These are phyloP conservation scores for Arthrinium phaeospermum DNA, from an alignment of 2,329 filamentous ascomycete species.

Conservation along the genomic window DNA sequence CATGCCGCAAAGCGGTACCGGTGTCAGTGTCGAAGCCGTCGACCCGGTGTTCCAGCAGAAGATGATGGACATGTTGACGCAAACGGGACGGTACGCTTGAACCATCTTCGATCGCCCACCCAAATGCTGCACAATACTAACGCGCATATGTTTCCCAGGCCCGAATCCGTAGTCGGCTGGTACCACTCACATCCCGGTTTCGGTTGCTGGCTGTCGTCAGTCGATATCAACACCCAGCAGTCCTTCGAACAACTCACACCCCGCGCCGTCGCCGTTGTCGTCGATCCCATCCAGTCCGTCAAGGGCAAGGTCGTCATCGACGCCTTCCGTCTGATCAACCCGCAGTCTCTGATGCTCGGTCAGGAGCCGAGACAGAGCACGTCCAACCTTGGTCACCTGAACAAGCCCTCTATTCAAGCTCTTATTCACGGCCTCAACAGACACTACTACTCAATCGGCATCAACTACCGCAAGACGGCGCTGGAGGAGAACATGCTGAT, in stretches of 20 bases:
- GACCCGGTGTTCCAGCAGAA: constrained; percentile 99
- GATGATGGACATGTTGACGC: constrained; percentile 99
- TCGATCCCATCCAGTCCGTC: constrained; percentile 98
- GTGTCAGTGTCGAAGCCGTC: constrained; percentile 97
- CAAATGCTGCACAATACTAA: not conserved
- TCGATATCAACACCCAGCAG: constrained; percentile 99
- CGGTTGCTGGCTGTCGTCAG: constrained; percentile 97
- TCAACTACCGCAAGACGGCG: constrained; percentile 97
- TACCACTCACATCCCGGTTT: constrained; percentile 99
- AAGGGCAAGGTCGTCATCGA: constrained; percentile 99
- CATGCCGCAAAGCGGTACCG: constrained; percentile 98
- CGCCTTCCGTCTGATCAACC: constrained; percentile 97
- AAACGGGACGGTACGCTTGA: constrained; percentile 82
- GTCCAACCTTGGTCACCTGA: constrained; percentile 95
- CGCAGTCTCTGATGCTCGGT: constrained; percentile 95
- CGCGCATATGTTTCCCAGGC: constrained; percentile 55
- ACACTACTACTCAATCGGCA: constrained; percentile 99
- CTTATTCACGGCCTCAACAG: constrained; percentile 97
- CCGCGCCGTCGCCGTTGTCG: constrained; percentile 94
- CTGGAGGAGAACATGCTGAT: constrained; percentile 99
- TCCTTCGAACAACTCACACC: constrained; percentile 99
- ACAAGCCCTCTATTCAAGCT: constrained; percentile 99
- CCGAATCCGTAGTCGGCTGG: constrained; percentile 97
- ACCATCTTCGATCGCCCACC: no score
- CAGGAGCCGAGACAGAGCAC: constrained; percentile 98